These are phyloP conservation scores for Schizopora paradoxa DNA, from an alignment of 1,284 basidiomycete species.

Conservation along the genomic window DNA sequence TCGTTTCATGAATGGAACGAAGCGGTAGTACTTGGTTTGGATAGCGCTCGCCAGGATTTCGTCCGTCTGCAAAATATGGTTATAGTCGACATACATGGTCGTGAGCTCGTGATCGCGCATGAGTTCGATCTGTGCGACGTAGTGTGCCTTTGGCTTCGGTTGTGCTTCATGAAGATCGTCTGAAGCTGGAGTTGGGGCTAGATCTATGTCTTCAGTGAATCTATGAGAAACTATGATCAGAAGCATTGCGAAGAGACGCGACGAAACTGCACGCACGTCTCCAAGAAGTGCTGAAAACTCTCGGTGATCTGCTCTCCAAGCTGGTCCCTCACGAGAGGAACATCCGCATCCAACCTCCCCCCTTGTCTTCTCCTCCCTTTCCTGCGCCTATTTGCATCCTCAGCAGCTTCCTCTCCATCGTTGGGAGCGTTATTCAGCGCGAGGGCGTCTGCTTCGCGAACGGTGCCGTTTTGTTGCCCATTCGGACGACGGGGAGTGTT, in stretches of 20 bases:
- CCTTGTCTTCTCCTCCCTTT: slow-evolving; percentile 43
- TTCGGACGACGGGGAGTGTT: slow-evolving; percentile 35
- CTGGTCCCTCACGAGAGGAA: slow-evolving; percentile 85
- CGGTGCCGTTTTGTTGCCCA: slow-evolving; percentile 29
- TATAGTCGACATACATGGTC: slow-evolving; percentile 95
- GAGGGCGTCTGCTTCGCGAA: slow-evolving; percentile 45
- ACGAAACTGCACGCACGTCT: slow-evolving; percentile 56
- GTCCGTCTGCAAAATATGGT: slow-evolving; percentile 85
- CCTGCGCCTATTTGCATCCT: slow-evolving; percentile 35
- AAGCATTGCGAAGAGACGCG: slow-evolving; percentile 3
- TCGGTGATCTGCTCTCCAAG: slow-evolving; percentile 92
- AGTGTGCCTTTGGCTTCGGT: slow-evolving; percentile 63
- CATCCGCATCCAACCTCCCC: slow-evolving; percentile 54
- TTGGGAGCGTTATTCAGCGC: slow-evolving; percentile 46
- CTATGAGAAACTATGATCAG: slow-evolving; percentile 35
- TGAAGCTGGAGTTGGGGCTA: slow-evolving; percentile 66
- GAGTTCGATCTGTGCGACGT: slow-evolving; percentile 87
- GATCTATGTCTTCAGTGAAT: slow-evolving; percentile 73
- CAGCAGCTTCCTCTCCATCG: slow-evolving; percentile 33
- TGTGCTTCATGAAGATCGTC: slow-evolving; percentile 55
- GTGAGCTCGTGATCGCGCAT: slow-evolving; percentile 92
- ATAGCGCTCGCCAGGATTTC: slow-evolving; percentile 92
- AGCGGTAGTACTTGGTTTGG: slow-evolving; percentile 93
- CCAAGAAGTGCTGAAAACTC: slow-evolving; percentile 86
- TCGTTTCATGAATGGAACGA: slow-evolving; percentile 89